Conservation (phyloP, 2,329 filamentous ascomycete species). For the Xylariaceae sp. region DNA sequence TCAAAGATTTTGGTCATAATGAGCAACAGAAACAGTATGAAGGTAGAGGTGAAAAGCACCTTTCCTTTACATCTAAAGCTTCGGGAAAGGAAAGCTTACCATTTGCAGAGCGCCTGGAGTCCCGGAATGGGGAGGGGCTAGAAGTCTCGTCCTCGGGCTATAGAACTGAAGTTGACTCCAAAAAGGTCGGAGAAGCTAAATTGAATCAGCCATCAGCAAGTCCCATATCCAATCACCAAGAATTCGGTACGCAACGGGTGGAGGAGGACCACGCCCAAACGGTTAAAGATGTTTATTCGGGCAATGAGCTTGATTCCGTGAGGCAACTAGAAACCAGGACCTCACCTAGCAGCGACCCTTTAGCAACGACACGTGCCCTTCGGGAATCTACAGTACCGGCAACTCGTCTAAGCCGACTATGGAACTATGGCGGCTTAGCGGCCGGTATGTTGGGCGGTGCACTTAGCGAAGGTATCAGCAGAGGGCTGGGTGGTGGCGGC, state of each 20-base stretch:
- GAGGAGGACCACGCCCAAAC: constrained; percentile 24
- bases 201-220: not conserved
- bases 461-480: constrained; percentile 75
- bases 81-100: constrained; percentile 14
- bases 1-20: constrained; percentile 32
- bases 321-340: constrained; percentile 5
- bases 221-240: constrained; percentile 10
- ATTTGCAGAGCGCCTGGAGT: constrained; percentile 11
- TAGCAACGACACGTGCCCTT: constrained; percentile 55
- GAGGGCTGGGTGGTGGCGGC: constrained; percentile 63
- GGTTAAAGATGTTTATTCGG: constrained; percentile 23
- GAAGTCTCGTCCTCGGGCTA: not conserved
- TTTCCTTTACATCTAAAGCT: constrained; percentile 12
- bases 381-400: constrained; percentile 87
- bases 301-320: constrained; percentile 22
- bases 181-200: not conserved
- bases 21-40: constrained; percentile 11
- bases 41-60: constrained; percentile 9
- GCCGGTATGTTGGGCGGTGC: constrained; percentile 95
- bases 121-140: not conserved
- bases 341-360: constrained; percentile 15
- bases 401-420: constrained; percentile 77
- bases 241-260: constrained; percentile 11
- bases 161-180: not conserved
- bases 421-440: constrained; percentile 91